These are phyloP conservation scores for Clavaria fumosa DNA, from an alignment of 768 basidiomycete genomes.

Conservation along the genomic window DNA sequence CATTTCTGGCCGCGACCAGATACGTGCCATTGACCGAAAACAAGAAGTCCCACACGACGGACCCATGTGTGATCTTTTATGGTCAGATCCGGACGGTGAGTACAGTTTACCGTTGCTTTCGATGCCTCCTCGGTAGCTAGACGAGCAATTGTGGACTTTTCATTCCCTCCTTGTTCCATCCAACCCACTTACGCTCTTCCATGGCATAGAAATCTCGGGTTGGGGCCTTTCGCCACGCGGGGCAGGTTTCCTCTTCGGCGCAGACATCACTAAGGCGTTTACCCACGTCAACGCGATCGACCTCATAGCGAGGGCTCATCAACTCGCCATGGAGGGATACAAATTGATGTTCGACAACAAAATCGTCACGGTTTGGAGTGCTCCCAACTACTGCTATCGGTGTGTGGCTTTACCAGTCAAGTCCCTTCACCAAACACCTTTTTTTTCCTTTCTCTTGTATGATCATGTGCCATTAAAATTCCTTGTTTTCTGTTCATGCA, in stretches of 20 bases:
- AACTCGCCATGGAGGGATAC: constrained; percentile 95
- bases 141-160: too few relatives aligned
- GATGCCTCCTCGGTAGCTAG: too few relatives aligned
- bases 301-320: constrained; percentile 92
- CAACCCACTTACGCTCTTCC: neutral
- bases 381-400: constrained; percentile 97
- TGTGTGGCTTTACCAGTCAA: constrained; percentile 24
- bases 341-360: constrained; percentile 93
- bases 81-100: constrained; percentile 96
- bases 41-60: constrained; percentile 98
- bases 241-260: constrained; percentile 90
- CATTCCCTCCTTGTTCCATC: too few relatives aligned
- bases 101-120: constrained; percentile 6
- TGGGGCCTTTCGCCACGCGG: constrained; percentile 98
- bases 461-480: neutral
- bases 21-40: constrained; percentile 87
- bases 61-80: constrained; percentile 96
- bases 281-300: constrained; percentile 86
- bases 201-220: constrained; percentile 58
- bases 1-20: constrained; percentile 32
- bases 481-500: neutral
- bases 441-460: constrained; percentile 5
- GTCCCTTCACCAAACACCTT: constrained; percentile 6
- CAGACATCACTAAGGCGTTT: constrained; percentile 80
- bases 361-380: constrained; percentile 97